Percentiles rank a stretch among this genome's conserved stretches.
Conservation (phyloP, 352 stramenopile species). For the Phytophthora ramorum region DNA sequence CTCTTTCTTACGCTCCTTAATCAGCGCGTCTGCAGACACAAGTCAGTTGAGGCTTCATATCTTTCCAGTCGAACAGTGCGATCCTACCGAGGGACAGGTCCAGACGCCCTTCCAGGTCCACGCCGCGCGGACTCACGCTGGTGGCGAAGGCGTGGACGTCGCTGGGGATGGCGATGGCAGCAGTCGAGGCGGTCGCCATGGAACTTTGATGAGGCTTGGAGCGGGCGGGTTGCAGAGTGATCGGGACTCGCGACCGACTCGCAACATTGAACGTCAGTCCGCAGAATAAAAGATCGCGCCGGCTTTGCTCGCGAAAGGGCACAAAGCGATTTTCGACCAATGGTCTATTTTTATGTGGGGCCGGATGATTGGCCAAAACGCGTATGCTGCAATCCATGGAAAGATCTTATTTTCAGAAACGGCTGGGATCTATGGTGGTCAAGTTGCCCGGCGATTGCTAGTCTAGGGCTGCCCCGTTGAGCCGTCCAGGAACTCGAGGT, state of each 20-base stretch:
- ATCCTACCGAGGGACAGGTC: slow-evolving; percentile 53
- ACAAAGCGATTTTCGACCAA: slow-evolving; percentile 19
- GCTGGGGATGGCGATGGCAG: slow-evolving; percentile 32
- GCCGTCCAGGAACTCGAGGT: slow-evolving; percentile 79
- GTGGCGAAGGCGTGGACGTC: slow-evolving; percentile 17
- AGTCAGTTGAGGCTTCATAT: not conserved
- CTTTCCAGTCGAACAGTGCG: slow-evolving; percentile 4
- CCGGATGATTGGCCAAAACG: not conserved
- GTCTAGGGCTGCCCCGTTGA: slow-evolving; percentile 71
- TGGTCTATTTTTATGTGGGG: not conserved
- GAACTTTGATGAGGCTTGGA: not conserved
- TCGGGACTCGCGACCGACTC: slow-evolving; percentile 3
- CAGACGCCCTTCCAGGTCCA: slow-evolving; percentile 48
- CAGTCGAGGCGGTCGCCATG: slow-evolving; percentile 19
- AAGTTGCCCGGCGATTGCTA: not conserved
- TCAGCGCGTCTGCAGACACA: slow-evolving; percentile 55
- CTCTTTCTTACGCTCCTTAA: slow-evolving; percentile 73
- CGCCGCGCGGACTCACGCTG: slow-evolving; percentile 36
- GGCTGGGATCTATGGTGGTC: not conserved
- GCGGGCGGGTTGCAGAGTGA: slow-evolving; percentile 24
- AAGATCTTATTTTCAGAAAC: slow-evolving; percentile 33
- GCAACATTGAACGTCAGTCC: slow-evolving; percentile 5
- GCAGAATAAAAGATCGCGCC: not conserved
- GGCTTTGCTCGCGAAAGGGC: slow-evolving; percentile 6
- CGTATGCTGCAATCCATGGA: slow-evolving; percentile 19